Base-by-base conservation (phyloP, 331 rosid genomes). In the Quercus tomentella region DNA sequence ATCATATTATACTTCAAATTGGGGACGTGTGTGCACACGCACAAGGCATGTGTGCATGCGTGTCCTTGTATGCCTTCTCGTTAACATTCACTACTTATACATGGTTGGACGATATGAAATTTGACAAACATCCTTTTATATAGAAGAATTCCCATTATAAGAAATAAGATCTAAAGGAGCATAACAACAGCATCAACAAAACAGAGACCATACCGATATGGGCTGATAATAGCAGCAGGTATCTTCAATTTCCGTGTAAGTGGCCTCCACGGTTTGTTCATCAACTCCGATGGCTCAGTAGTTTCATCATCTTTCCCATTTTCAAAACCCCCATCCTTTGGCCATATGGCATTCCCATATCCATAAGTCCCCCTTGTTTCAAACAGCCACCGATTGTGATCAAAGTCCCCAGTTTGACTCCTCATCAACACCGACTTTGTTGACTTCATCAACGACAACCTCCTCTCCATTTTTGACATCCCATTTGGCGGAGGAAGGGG, bases 311-410 rank as follows among this genome's bases (percentile, higher is more conserved):
- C 86, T 68, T 76, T 85, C 60, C 82, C 91, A 82, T 77, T 85
- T 75, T 66, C 89, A 30, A 84, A 74, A 31, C 80, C 88, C 7
- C 83, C 89, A 75, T 83, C 87, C 85, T 84, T 83, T 26, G 97
- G 97, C 92, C 92, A 89, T 81, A 89, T 83, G 54, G 92, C 97
- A 80, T 89, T 91, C 35, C 93, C 97, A 77, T 89, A 89, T 26
- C 97, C 97, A 75, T 91, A 91, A 65, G 89, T 89, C 9, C 93
- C 97, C 67, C 79, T 91, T 18, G 93, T 86, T 87, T 91, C 97
- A 86, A 91, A 91, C 77, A 91, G 88, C 93, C 92, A 91, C 41
- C 90, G 76, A 58, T 86, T 81, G 79, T 87, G 95, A 83, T 92
- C 97, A 76, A 92, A 87, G 66, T 90, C 94, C 31, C 84, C 89